Percentiles rank a stretch among this genome's conserved stretches.
phyloP scores from a whole-genome alignment of 495 filamentous ascomycete genomes.

The Penicillium daleae region DNA sequence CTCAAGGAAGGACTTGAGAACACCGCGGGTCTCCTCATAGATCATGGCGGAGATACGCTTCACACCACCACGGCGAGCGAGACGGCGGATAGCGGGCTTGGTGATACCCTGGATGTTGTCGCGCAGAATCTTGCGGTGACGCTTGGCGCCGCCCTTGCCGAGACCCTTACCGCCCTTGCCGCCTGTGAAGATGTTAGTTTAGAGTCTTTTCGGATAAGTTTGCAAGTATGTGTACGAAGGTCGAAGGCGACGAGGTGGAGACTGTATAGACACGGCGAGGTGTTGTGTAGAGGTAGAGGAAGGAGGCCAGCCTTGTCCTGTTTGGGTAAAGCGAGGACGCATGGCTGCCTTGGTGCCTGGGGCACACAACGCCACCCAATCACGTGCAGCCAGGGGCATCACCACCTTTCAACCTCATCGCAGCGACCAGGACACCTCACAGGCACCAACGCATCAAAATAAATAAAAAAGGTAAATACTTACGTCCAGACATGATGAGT shows the following conservation, averaged over 20 bases:
- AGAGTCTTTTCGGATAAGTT: background rate
- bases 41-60: slow-evolving; percentile 73
- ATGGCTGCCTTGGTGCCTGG: slow-evolving; percentile 21
- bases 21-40: slow-evolving; percentile 71
- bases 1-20: slow-evolving; percentile 69
- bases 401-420: slow-evolving; percentile 19
- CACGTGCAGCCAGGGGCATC: slow-evolving; percentile 26
- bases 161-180: slow-evolving; percentile 89
- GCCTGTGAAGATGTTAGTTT: slow-evolving; percentile 51
- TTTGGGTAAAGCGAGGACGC: slow-evolving; percentile 12
- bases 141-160: slow-evolving; percentile 96
- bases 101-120: slow-evolving; percentile 97
- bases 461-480: slow-evolving; percentile 50
- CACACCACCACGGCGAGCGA: slow-evolving; percentile 63
- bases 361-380: slow-evolving; percentile 16
- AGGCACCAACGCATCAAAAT: slow-evolving; percentile 13
- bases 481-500: slow-evolving; percentile 93
- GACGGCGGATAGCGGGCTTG: slow-evolving; percentile 72
- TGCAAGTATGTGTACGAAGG: background rate
- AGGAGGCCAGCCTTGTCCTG: background rate
- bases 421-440: slow-evolving; percentile 17
- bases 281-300: background rate
- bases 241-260: background rate
- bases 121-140: slow-evolving; percentile 98
- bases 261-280: slow-evolving; percentile 7